These are phyloP conservation scores for Inonotus obliquus DNA, from an alignment of 1,284 basidiomycete genomes.

Conservation along the genomic window DNA sequence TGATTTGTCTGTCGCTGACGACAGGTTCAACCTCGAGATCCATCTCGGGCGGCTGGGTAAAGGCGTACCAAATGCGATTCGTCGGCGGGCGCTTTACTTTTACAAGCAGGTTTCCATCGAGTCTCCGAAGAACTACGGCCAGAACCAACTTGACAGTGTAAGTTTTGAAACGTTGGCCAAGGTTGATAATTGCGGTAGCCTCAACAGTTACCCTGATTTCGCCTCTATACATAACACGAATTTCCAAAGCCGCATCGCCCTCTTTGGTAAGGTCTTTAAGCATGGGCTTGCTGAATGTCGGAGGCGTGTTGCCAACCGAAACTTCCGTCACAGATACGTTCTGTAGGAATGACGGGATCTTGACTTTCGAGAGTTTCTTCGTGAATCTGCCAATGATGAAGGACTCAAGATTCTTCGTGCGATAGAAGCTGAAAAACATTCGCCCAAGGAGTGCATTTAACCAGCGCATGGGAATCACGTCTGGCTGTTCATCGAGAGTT, in stretches of 20 bases:
- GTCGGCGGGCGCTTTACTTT: conserved; percentile 95
- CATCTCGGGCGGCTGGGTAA: conserved; percentile 89
- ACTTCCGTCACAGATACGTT: conserved; percentile 88
- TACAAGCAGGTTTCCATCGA: conserved; percentile 88
- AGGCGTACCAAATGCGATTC: conserved; percentile 96
- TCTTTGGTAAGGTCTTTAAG: conserved; percentile 92
- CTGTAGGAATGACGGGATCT: conserved; percentile 81
- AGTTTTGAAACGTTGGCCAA: conserved; percentile 79
- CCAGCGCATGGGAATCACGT: conserved; percentile 96
- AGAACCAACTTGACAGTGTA: conserved; percentile 88
- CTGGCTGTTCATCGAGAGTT: conserved; percentile 86
- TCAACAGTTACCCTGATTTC: conserved; percentile 87
- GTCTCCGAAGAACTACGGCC: conserved; percentile 79
- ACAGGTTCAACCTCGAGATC: conserved; percentile 88
- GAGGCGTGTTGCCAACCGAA: conserved; percentile 80
- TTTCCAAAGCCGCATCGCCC: conserved; percentile 87
- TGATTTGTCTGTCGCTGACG: conserved; percentile 88
- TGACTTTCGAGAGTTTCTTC: conserved; percentile 91
- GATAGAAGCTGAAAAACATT: conserved; percentile 89
- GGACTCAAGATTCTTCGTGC: conserved; percentile 74
- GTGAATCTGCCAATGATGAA: conserved; percentile 87
- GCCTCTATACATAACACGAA: conserved; percentile 80
- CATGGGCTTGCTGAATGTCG: conserved; percentile 92
- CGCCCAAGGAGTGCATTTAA: conserved; percentile 91
- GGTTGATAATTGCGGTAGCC: conserved; percentile 82